These are phyloP conservation scores for Dinochytrium kinnereticum DNA, from an alignment of 371 early-diverging fungal genomes.

Conservation along the genomic window DNA sequence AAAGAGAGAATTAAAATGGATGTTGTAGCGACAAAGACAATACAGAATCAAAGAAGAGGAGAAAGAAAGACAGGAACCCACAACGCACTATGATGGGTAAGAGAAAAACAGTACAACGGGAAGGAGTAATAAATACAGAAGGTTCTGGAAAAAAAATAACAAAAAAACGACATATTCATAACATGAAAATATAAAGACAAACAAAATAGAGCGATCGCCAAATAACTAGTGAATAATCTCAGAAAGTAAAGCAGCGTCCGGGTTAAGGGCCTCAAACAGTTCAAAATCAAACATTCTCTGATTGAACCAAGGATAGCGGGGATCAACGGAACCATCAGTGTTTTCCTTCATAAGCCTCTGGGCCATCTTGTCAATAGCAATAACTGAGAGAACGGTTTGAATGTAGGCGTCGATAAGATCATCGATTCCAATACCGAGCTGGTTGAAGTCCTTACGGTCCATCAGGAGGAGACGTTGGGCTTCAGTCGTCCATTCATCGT, in stretches of 20 bases:
- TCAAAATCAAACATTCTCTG: slow-evolving; percentile 72
- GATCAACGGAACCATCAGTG: slow-evolving; percentile 11
- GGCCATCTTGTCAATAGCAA: slow-evolving; percentile 91
- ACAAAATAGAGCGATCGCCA: too few species aligned
- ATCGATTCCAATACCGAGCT: slow-evolving; percentile 87
- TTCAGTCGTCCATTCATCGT: slow-evolving; percentile 83
- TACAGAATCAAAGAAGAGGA: too few species aligned
- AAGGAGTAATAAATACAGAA: too few species aligned
- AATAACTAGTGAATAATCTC: slow-evolving; percentile 65
- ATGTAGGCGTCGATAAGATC: slow-evolving; percentile 93
- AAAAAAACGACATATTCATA: too few species aligned
- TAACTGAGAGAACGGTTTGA: slow-evolving; percentile 86
- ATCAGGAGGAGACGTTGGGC: slow-evolving; percentile 82
- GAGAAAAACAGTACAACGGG: too few species aligned
- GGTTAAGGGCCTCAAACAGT: slow-evolving; percentile 84
- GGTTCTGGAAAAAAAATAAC: too few species aligned
- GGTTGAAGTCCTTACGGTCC: slow-evolving; percentile 94
- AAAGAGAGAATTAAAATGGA: too few species aligned
- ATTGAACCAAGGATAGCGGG: slow-evolving; percentile 41
- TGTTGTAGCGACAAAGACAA: too few species aligned
- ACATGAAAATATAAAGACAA: too few species aligned
- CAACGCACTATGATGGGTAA: too few species aligned
- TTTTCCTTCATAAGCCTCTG: slow-evolving; percentile 68
- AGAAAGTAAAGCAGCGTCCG: slow-evolving; percentile 77
- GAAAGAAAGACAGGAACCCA: too few species aligned